Evolutionary conservation across 768 basidiomycete genomes (phyloP).

Genomic region (Lactifluus rugatus): DNA sequence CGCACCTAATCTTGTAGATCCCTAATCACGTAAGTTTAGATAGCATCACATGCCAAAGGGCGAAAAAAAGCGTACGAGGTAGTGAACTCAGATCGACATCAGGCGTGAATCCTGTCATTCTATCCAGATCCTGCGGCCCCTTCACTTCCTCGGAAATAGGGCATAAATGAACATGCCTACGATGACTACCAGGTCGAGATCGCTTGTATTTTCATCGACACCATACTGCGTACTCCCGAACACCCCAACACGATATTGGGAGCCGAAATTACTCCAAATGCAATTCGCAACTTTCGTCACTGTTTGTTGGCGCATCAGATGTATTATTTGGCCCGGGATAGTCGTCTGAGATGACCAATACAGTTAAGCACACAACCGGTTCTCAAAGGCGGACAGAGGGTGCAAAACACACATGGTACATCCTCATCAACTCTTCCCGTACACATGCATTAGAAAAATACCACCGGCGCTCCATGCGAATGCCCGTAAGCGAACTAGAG

Average conservation of each 20-base stretch:
- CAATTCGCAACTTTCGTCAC: conserved; percentile 1
- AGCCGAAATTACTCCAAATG: conserved; percentile 24
- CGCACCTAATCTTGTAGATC: conserved; percentile 27
- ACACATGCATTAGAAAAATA: not conserved
- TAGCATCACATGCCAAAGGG: not conserved
- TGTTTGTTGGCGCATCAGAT: conserved; percentile 8
- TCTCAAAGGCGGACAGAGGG: not conserved
- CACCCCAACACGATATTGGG: conserved; percentile 27
- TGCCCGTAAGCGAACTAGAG: not conserved
- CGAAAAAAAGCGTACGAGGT: conserved; percentile 23
- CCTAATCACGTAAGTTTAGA: conserved; percentile 14
- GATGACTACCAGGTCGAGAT: conserved; percentile 44
- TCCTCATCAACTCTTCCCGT: conserved; percentile 2
- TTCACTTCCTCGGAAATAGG: not conserved
- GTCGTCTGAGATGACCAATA: not conserved
- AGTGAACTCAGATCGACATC: conserved; percentile 21
- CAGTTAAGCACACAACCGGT: not conserved
- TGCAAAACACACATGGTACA: conserved; percentile 2
- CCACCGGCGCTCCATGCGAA: not conserved
- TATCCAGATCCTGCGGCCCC: conserved; percentile 26
- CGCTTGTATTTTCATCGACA: conserved; percentile 32
- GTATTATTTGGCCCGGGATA: not conserved
- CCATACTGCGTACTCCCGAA: conserved; percentile 49
- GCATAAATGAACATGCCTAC: conserved; percentile 28
- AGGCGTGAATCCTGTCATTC: conserved; percentile 26